phyloP scores from a whole-genome alignment of 352 stramenopile species.

The Phytophthora rubi region DNA sequence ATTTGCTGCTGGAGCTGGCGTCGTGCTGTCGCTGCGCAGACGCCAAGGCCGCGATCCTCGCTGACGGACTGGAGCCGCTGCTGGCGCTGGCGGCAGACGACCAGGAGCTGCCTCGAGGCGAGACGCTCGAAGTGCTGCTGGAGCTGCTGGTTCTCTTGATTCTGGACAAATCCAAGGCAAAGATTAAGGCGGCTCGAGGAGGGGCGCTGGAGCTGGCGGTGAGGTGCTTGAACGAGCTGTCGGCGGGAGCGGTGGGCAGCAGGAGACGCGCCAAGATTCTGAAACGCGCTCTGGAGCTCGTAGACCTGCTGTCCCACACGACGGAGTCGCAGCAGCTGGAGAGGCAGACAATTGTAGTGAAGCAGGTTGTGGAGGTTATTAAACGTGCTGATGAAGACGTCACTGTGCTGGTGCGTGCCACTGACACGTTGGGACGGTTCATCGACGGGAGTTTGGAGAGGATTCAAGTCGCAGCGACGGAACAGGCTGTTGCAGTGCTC shows the following conservation, averaged over 20 bases:
- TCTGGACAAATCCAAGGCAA: constrained; percentile 30
- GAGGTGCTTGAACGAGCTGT: constrained; percentile 26
- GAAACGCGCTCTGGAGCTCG: constrained; percentile 51
- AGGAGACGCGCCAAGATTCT: constrained; percentile 50
- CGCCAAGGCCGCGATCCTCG: constrained; percentile 39
- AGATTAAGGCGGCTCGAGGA: constrained; percentile 16
- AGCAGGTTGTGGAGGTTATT: constrained; percentile 36
- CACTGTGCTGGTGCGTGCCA: constrained; percentile 42
- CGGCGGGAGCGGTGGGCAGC: constrained; percentile 14
- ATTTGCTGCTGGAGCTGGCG: constrained; percentile 45
- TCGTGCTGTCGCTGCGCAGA: constrained; percentile 48
- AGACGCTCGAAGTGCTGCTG: constrained; percentile 47
- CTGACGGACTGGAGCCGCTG: constrained; percentile 40
- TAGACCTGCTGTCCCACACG: constrained; percentile 38
- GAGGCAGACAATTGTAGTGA: constrained; percentile 34
- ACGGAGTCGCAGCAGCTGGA: constrained; percentile 21
- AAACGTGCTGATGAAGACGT: constrained; percentile 39
- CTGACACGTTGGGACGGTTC: constrained; percentile 46
- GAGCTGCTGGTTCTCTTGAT: constrained; percentile 50
- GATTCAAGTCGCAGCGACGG: constrained; percentile 42
- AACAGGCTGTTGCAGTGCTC: constrained; percentile 39
- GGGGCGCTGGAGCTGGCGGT: constrained; percentile 43
- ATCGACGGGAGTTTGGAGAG: constrained; percentile 38
- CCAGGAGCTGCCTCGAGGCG: constrained; percentile 7
- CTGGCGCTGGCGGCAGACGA: constrained; percentile 29